A percentile compares a stretch with the other conserved stretches of the same genome.
Conservation (phyloP, 192 early-diverging fungal genomes). For the Umbelopsis vinacea region DNA sequence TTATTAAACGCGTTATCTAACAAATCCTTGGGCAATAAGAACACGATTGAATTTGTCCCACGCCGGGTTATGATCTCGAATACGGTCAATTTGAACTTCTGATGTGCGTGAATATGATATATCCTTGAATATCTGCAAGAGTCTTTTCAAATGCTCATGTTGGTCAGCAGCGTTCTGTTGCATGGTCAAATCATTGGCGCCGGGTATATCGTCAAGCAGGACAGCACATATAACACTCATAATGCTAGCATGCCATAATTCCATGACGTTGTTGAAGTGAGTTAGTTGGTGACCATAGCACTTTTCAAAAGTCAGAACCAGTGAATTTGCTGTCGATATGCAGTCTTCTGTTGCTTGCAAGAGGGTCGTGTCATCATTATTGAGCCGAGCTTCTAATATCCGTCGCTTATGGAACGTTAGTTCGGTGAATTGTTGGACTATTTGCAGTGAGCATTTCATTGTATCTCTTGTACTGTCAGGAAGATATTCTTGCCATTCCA, state of each 20-base stretch:
- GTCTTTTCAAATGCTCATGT: neutral
- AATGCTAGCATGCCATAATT: conserved; percentile 16
- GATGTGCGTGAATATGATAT: conserved; percentile 7
- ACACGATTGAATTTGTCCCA: conserved; percentile 20
- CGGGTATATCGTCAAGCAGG: neutral
- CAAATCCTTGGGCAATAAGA: conserved; percentile 13
- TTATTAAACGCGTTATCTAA: neutral
- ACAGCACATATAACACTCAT: conserved; percentile 13
- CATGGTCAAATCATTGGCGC: neutral
- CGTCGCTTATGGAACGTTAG: conserved; percentile 17
- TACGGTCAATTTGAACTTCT: neutral
- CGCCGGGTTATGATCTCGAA: conserved; percentile 9
- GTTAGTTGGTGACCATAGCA: conserved; percentile 12
- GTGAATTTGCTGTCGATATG: neutral
- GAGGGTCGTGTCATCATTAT: neutral
- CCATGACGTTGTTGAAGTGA: conserved; percentile 15
- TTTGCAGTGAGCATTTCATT: neutral
- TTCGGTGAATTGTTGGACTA: conserved; percentile 10
- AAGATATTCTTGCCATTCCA: conserved; percentile 5
- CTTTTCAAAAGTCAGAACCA: conserved; percentile 1
- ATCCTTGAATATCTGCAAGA: conserved; percentile 10
- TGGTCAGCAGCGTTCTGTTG: conserved; percentile 2
- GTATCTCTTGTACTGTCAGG: conserved; percentile 10
- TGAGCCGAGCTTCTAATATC: neutral
- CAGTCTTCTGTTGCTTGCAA: neutral